Evolutionary conservation across 768 basidiomycete genomes (phyloP).

Genomic region (Rhodotorula taiwanensis): DNA sequence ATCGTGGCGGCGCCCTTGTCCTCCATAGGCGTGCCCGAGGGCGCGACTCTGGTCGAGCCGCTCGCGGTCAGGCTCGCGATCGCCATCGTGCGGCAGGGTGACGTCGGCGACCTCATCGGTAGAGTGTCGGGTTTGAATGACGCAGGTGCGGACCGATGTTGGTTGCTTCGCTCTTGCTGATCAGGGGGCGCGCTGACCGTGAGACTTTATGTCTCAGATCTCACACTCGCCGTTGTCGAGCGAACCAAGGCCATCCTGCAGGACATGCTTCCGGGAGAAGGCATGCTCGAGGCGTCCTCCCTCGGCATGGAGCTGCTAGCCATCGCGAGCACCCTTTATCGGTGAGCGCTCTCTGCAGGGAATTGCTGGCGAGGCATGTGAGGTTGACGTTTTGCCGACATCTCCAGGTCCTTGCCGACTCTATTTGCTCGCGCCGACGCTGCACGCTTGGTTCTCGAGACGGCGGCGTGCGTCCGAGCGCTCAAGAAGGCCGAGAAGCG

Average conservation of each 20-base stretch:
- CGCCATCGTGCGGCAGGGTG: not conserved
- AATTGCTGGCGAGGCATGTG: too few relatives aligned
- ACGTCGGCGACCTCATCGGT: conserved; percentile 1
- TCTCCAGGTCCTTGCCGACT: too few relatives aligned
- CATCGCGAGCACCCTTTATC: not conserved
- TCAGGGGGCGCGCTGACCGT: not conserved
- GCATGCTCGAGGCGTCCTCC: not conserved
- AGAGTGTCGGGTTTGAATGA: not conserved
- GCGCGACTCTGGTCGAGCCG: not conserved
- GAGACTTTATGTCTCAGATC: not conserved
- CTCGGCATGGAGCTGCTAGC: conserved; percentile 15
- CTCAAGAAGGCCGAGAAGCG: not conserved
- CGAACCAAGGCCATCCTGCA: not conserved
- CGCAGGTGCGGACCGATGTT: not conserved
- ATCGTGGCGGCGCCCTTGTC: not conserved
- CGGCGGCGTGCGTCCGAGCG: conserved; percentile 3
- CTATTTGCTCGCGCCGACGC: too few relatives aligned
- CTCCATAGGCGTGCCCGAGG: too few relatives aligned
- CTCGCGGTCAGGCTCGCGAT: conserved; percentile 2
- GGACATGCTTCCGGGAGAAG: not conserved
- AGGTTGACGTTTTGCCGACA: too few relatives aligned
- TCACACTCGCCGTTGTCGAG: not conserved
- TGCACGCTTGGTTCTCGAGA: not conserved
- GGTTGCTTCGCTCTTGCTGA: not conserved
- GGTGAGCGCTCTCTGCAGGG: not conserved